Percentiles rank a stretch among this genome's conserved stretches.
These are phyloP conservation scores for Cucurbita pepo DNA, from an alignment of 306 rosid genomes.

Conservation along the genomic window DNA sequence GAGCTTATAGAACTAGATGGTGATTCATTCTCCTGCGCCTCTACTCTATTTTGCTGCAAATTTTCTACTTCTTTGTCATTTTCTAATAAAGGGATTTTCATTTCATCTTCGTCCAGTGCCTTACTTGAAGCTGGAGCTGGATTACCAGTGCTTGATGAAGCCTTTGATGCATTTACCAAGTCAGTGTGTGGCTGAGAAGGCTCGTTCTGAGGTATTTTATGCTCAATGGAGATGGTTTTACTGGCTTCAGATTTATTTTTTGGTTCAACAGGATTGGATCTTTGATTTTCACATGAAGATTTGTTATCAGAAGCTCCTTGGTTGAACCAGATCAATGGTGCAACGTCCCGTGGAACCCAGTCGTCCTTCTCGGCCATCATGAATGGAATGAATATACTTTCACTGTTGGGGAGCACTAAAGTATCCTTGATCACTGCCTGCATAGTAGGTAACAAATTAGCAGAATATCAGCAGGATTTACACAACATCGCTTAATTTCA, in stretches of 20 bases:
- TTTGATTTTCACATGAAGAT: constrained; percentile 14
- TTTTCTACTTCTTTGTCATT: constrained; percentile 18
- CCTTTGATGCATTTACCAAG: constrained; percentile 16
- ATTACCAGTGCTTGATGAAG: constrained; percentile 11
- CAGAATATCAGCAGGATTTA: constrained; percentile 13
- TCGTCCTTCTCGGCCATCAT: constrained; percentile 84
- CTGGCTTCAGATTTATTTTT: constrained; percentile 24
- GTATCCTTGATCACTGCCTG: constrained; percentile 60
- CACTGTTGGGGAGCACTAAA: constrained; percentile 72
- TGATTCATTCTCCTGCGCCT: constrained; percentile 15
- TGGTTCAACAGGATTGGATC: constrained; percentile 15
- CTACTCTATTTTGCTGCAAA: constrained; percentile 14
- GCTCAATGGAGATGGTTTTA: constrained; percentile 17
- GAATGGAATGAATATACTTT: constrained; percentile 54
- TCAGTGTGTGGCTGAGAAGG: constrained; percentile 21
- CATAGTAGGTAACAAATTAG: constrained; percentile 13
- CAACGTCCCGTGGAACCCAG: constrained; percentile 60
- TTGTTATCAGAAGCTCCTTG: constrained; percentile 43
- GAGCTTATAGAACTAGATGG: constrained; percentile 8
- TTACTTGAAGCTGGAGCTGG: constrained; percentile 8
- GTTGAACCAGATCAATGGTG: constrained; percentile 69
- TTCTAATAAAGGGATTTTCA: constrained; percentile 34
- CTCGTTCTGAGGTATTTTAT: constrained; percentile 10
- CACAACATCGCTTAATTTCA: not conserved
- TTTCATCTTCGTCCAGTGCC: constrained; percentile 28